Base-by-base conservation (phyloP, 2,329 filamentous ascomycete species). In the Cyclaneusma minus region DNA sequence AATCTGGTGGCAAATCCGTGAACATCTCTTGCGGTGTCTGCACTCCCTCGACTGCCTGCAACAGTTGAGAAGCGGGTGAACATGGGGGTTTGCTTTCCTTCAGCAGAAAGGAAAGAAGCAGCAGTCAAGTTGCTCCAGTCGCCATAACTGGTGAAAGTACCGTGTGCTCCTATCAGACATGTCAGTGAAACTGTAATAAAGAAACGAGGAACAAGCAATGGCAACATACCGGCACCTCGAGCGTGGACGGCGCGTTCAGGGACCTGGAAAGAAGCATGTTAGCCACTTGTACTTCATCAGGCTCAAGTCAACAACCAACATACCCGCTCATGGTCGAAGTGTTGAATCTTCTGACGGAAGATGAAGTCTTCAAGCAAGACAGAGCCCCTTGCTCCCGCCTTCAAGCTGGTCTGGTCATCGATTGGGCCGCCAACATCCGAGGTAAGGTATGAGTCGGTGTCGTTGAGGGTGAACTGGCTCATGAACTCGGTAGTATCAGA, bases 61-160 rank as follows among this genome's bases (percentile, higher is more conserved):
- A 84, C 78, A 2, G 76, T 82, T 0, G 76, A 82, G 45, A 82
- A 79, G 10, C 77, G 70, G n/a, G 74, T 56, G 40, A 81, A 80
- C 1, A 72, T 54, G 0, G 68, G 52, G 0, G 73, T 72, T 42
- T 72, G 47, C 45, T 79, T 78, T 20, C 60, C 65, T n/a, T 56
- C 46, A 2, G 49, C 44, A 6, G 44, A 47, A 10, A 80, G 51
- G 47, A 80, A 80, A 0, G 67, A 72, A 7, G 74, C 75, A 5
- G 66, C 66, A 0, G 74, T 81, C 35, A 80, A 59, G 47, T 80
- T 78, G 25, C 62, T 67, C 48, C 58, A 76, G 43, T 80, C 59
- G 3, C 52, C 69, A 36, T 75, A 78, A 23, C 73, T 69, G 18
- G 60, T 68, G 44, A 83, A 84, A 5, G 65, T 67, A 18, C 78